phyloP scores from a whole-genome alignment of 257 asterid species.

The Solanum clarkiae region DNA sequence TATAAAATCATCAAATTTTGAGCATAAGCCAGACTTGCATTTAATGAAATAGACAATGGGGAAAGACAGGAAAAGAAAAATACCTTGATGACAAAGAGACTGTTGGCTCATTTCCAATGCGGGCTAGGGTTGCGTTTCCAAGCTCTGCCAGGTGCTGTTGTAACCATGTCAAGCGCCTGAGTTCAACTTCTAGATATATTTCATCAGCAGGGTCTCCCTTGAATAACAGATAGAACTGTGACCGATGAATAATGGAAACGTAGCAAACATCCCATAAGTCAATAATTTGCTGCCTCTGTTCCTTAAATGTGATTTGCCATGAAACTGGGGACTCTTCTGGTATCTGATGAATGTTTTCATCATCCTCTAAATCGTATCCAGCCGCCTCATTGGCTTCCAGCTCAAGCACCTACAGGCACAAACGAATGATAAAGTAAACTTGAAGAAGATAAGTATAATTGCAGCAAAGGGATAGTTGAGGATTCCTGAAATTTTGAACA shows the following conservation, averaged over 20 bases:
- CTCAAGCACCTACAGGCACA: constrained; percentile 63
- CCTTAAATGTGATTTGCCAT: constrained; percentile 56
- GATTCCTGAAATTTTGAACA: background rate
- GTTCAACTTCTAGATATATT: constrained; percentile 90
- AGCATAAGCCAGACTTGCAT: background rate
- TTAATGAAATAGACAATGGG: background rate
- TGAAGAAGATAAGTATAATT: background rate
- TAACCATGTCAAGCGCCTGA: constrained; percentile 82
- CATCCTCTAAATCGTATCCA: constrained; percentile 64
- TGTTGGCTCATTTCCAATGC: constrained; percentile 51
- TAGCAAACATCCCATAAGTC: constrained; percentile 85
- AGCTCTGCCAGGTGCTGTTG: constrained; percentile 71
- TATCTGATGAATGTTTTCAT: constrained; percentile 28
- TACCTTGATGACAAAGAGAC: constrained; percentile 80
- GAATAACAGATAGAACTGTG: constrained; percentile 79
- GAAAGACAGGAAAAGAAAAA: background rate
- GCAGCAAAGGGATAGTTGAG: background rate
- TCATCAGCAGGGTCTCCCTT: constrained; percentile 86
- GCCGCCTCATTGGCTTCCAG: constrained; percentile 92
- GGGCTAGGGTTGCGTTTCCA: constrained; percentile 77
- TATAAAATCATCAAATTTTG: background rate
- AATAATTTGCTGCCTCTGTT: constrained; percentile 74
- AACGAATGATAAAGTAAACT: background rate
- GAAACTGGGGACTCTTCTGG: constrained; percentile 72
- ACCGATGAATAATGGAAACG: constrained; percentile 82